Conservation (phyloP, 1,284 basidiomycete genomes). For the Cutaneotrichosporon cutaneum region DNA sequence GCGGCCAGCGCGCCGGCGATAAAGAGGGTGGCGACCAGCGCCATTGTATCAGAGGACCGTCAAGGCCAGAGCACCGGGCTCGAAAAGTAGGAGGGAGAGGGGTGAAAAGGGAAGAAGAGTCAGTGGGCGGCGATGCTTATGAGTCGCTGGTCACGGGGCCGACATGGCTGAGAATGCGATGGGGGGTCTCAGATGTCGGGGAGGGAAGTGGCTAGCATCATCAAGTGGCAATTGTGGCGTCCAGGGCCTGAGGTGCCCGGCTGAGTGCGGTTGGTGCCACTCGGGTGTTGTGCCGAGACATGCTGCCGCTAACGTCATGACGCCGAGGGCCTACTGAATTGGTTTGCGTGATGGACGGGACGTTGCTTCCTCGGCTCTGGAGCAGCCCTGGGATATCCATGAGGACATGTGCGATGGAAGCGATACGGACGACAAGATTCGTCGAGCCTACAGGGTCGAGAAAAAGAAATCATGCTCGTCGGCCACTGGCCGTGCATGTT, state of each 20-base stretch:
- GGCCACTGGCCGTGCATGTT: too few relatives aligned
- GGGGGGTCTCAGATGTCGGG: neutral
- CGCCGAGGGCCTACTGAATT: neutral
- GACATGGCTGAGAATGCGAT: neutral
- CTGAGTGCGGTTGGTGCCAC: neutral
- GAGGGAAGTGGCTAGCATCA: neutral
- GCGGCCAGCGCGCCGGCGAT: constrained; percentile 29
- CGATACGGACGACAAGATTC: neutral
- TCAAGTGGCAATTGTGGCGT: neutral
- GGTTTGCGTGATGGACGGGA: neutral
- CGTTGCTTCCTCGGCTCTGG: neutral
- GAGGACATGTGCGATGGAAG: neutral
- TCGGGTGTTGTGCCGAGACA: neutral
- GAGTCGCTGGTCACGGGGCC: neutral
- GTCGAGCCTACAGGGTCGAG: neutral
- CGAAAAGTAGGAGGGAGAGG: constrained; percentile 32
- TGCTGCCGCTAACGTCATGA: neutral
- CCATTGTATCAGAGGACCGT: constrained; percentile 32
- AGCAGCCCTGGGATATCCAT: neutral
- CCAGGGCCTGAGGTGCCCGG: neutral
- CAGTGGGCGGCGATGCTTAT: neutral
- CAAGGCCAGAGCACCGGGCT: constrained; percentile 4
- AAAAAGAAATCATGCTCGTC: neutral
- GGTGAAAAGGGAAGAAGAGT: constrained; percentile 5
- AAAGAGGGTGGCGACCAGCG: constrained; percentile 42